Evolutionary conservation across 768 basidiomycete species (phyloP), one percentile per base, ranked within the genome.

Genomic region (Lactarius trivialis): DNA sequence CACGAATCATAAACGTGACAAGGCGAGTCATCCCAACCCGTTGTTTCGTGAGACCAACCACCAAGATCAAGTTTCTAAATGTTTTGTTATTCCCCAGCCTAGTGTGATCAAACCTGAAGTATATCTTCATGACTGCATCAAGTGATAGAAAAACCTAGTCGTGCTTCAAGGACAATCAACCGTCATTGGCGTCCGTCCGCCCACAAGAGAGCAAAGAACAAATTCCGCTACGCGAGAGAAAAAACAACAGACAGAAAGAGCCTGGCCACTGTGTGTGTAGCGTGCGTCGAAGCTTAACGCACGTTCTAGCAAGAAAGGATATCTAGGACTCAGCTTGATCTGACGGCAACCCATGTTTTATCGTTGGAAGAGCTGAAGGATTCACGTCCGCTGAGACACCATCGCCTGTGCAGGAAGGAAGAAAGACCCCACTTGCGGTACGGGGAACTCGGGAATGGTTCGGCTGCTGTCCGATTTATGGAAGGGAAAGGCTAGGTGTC

Each of bases 1-100:
- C 60, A 17, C 2, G 14, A 4, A 7, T 19, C n/a, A 43, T 36
- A 32, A 52, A 28, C 3, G 32, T 19, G 39, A 26, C 21, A 30
- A 62, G 61, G 61, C 50, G 61, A 62, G 61, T 62, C 61, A 57
- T 56, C 37, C n/a, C n/a, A n/a, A n/a, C n/a, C n/a, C 33, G 7
- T 24, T 24, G 33, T 51, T 21, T 43, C n/a, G 4, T 51, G 30
- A 7, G 9, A 21, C 60, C 41, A 45, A 14, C 39, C 28, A 56
- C 51, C 61, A 43, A 41, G 39, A 57, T 34, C 55, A 52, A 56
- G 41, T 51, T 39, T 36, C 56, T 49, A 21, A 57, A 58, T 36
- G 48, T 48, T 39, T 45, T 32, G 52, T 63, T 51, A 48, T 24
- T 24, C 45, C 24, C 39, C 14, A 41, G 48, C 32, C 54, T 28